phyloP scores from a whole-genome alignment of 805 yeast species.

The Candida pseudofarinosa region DNA sequence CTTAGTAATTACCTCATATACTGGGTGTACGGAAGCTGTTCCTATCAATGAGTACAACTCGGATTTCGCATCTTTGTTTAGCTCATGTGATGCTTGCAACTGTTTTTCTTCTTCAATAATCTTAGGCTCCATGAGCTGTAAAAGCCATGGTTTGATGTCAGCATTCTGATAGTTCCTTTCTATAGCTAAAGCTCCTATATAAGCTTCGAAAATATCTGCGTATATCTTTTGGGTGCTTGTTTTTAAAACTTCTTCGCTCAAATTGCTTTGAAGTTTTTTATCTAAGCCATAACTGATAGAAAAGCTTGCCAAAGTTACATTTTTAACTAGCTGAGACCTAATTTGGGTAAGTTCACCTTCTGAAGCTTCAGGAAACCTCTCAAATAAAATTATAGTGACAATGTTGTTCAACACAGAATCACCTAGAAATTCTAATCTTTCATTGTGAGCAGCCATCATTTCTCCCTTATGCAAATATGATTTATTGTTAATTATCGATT shows the following conservation, averaged over 20 bases:
- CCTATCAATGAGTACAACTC: conserved; percentile 79
- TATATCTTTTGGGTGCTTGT: conserved; percentile 63
- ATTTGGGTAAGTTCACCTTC: conserved; percentile 80
- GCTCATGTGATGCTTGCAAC: conserved; percentile 29
- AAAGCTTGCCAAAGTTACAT: conserved; percentile 67
- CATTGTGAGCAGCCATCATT: conserved; percentile 65
- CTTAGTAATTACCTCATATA: conserved; percentile 45
- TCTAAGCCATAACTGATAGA: conserved; percentile 66
- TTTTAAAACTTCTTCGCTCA: conserved; percentile 41
- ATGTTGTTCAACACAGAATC: conserved; percentile 76
- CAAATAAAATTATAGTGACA: conserved; percentile 65
- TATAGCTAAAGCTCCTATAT: conserved; percentile 75
- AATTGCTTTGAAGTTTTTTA: conserved; percentile 47
- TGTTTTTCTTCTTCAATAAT: conserved; percentile 28
- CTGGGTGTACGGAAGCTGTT: conserved; percentile 60
- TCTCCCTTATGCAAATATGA: conserved; percentile 55
- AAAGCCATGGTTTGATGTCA: conserved; percentile 55
- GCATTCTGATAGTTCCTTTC: conserved; percentile 50
- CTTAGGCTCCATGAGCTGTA: conserved; percentile 46
- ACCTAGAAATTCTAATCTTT: conserved; percentile 85
- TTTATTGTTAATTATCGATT: conserved; percentile 62
- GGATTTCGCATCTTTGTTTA: conserved; percentile 69
- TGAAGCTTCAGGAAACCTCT: conserved; percentile 59
- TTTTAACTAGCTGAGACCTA: conserved; percentile 69
- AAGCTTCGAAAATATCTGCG: conserved; percentile 94